These are phyloP conservation scores for Aspergillus sp. DNA, from an alignment of 2,329 filamentous ascomycete genomes.

Conservation along the genomic window DNA sequence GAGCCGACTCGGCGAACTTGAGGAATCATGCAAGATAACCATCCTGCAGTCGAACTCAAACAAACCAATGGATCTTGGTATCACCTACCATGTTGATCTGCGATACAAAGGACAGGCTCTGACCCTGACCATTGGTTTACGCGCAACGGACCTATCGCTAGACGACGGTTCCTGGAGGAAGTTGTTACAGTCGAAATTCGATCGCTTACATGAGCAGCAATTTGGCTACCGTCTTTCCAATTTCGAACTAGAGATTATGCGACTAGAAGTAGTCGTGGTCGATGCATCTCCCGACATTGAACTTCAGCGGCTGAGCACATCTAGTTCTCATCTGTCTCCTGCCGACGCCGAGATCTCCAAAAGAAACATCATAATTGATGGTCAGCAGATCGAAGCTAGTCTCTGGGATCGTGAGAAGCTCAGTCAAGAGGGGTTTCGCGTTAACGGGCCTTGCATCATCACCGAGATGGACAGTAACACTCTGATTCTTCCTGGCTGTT, in stretches of 20 bases:
- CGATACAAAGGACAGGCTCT: constrained; percentile 50
- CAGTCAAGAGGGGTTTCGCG: constrained; percentile 33
- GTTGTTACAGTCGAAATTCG: constrained; percentile 41
- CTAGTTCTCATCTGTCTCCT: constrained; percentile 29
- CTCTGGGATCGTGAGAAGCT: constrained; percentile 48
- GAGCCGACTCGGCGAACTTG: constrained; percentile 35
- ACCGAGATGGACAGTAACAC: constrained; percentile 55
- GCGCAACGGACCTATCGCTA: constrained; percentile 32
- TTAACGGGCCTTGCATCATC: constrained; percentile 49
- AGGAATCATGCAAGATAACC: constrained; percentile 37
- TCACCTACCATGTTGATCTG: constrained; percentile 47
- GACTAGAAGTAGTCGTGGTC: constrained; percentile 45
- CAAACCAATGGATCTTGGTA: constrained; percentile 17
- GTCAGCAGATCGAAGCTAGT: constrained; percentile 40
- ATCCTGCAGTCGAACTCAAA: constrained; percentile 34
- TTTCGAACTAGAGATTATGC: constrained; percentile 50
- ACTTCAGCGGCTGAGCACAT: constrained; percentile 35
- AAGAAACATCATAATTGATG: constrained; percentile 43
- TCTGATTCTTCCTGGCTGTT: constrained; percentile 48
- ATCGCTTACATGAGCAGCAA: constrained; percentile 44
- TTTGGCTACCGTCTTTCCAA: constrained; percentile 47
- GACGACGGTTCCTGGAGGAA: constrained; percentile 30
- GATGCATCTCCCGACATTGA: constrained; percentile 45
- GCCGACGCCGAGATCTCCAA: constrained; percentile 38
- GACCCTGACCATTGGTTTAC: constrained; percentile 37